phyloP scores from a whole-genome alignment of 2,329 filamentous ascomycete species.

The Rutstroemia sp. region DNA sequence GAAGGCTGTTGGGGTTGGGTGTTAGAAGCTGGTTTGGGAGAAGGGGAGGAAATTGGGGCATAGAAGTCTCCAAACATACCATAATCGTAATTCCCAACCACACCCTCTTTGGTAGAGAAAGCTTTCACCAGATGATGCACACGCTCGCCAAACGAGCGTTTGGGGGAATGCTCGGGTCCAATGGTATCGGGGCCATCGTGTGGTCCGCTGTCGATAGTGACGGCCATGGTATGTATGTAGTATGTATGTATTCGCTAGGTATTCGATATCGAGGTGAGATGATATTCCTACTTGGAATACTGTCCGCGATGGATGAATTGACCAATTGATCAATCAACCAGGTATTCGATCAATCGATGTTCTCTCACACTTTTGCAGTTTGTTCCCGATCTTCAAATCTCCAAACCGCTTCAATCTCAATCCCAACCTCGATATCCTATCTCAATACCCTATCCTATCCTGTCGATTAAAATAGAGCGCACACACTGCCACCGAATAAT shows the following conservation, averaged over 20 bases:
- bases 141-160: conserved; percentile 35
- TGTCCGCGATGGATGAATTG: no score
- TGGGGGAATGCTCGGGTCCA: conserved; percentile 32
- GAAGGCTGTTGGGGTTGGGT: conserved; percentile 38
- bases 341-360: no score
- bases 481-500: neutral
- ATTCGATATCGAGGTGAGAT: neutral
- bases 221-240: conserved; percentile 14
- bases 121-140: conserved; percentile 34
- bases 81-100: conserved; percentile 86
- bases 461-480: neutral
- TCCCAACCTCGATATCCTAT: no score
- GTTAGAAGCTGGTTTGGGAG: conserved; percentile 10
- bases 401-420: no score
- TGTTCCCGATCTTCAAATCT: no score
- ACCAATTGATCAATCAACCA: no score
- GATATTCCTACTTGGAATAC: neutral
- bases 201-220: conserved; percentile 23
- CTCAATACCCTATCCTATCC: no score
- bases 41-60: neutral
- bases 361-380: no score
- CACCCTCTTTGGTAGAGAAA: conserved; percentile 52
- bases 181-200: conserved; percentile 36
- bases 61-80: conserved; percentile 36
- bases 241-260: neutral